A percentile compares a stretch with the other conserved stretches of the same genome.
Conservation (phyloP, 805 yeast species). For the Candida maltosa region DNA sequence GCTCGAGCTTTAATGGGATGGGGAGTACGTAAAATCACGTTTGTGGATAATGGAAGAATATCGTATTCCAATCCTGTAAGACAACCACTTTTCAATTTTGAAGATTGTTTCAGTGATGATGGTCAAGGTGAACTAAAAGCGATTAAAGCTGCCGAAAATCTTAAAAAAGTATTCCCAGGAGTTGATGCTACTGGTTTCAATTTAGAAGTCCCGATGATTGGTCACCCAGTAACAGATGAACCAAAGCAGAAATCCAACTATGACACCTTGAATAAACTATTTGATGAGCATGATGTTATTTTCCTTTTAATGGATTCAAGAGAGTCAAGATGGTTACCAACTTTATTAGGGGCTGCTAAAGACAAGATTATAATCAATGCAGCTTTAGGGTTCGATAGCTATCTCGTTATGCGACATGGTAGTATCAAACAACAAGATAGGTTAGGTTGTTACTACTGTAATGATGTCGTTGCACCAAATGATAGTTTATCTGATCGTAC, state of each 20-base stretch:
- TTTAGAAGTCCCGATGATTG: slow-evolving; percentile 92
- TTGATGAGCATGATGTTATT: slow-evolving; percentile 68
- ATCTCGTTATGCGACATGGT: slow-evolving; percentile 93
- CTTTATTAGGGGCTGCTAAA: slow-evolving; percentile 67
- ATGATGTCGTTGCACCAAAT: slow-evolving; percentile 91
- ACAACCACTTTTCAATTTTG: slow-evolving; percentile 80
- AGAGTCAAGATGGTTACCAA: slow-evolving; percentile 97
- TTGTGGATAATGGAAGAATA: slow-evolving; percentile 86
- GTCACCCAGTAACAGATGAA: slow-evolving; percentile 74
- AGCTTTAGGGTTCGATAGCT: slow-evolving; percentile 93
- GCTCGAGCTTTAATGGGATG: slow-evolving; percentile 85
- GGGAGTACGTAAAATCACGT: slow-evolving; percentile 85
- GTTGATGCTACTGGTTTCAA: slow-evolving; percentile 60
- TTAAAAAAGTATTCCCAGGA: slow-evolving; percentile 75
- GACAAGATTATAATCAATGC: slow-evolving; percentile 81
- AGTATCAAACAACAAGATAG: slow-evolving; percentile 30
- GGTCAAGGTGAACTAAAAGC: slow-evolving; percentile 75
- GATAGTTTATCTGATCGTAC: slow-evolving; percentile 87
- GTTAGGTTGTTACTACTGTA: slow-evolving; percentile 93
- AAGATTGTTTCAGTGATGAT: slow-evolving; percentile 70
- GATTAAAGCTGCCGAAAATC: slow-evolving; percentile 65
- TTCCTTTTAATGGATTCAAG: slow-evolving; percentile 90
- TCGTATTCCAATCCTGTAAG: slow-evolving; percentile 95
- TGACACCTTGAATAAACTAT: slow-evolving; percentile 48
- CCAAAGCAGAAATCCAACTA: slow-evolving; percentile 46